Evolutionary conservation across 352 stramenopile genomes (phyloP).

Genomic region (Phytopythium mirpurense): DNA sequence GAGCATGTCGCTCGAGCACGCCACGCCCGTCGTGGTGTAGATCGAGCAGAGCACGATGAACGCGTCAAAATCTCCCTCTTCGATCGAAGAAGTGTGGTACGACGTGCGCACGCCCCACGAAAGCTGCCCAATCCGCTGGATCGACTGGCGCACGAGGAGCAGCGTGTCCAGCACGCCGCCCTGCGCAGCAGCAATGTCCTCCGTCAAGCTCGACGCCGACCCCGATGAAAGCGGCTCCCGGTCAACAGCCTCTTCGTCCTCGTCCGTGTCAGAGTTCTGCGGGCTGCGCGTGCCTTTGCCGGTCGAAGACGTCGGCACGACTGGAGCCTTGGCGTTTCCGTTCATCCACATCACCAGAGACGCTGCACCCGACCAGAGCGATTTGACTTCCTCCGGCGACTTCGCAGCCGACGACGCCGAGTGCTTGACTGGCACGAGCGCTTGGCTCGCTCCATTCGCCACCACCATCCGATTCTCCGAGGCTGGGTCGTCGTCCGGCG

Average conservation of each 20-base stretch:
- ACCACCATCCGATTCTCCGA: conserved; percentile 40
- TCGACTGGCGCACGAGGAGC: conserved; percentile 79
- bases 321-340: conserved; percentile 33
- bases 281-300: conserved; percentile 30
- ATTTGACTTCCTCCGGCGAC: conserved; percentile 8
- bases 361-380: conserved; percentile 34
- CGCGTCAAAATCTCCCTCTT: conserved; percentile 78
- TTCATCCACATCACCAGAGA: conserved; percentile 66
- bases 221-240: conserved; percentile 48
- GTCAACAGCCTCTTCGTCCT: conserved; percentile 57
- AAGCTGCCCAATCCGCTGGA: conserved; percentile 76
- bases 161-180: conserved; percentile 72
- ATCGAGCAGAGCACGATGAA: conserved; percentile 87
- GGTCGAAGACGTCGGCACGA: conserved; percentile 12
- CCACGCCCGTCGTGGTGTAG: conserved; percentile 58
- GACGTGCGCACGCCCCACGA: conserved; percentile 81
- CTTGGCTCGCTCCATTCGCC: conserved; percentile 16
- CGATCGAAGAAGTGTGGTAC: conserved; percentile 79
- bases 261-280: conserved; percentile 69
- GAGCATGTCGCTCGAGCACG: conserved; percentile 63
- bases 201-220: conserved; percentile 47
- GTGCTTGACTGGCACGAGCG: conserved; percentile 11
- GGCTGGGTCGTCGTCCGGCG: conserved; percentile 24
- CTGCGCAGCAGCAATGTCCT: conserved; percentile 44
- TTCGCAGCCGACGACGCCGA: neutral